Evolutionary conservation across 306 rosid genomes (phyloP).

Genomic region (cucumber (Cucumis sativus)): DNA sequence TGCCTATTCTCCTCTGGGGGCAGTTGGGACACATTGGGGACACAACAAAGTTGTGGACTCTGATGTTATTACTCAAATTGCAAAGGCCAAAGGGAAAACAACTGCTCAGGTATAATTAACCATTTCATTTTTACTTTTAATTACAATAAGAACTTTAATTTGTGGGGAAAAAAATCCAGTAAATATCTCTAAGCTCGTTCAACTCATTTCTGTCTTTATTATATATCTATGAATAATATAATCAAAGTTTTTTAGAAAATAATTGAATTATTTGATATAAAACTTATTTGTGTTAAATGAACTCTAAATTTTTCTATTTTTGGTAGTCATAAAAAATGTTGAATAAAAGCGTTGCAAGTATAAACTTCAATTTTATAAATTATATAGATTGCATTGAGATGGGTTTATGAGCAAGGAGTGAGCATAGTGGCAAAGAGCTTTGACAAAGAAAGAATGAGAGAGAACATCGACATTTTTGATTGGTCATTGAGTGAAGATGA

Average conservation of each 20-base stretch:
- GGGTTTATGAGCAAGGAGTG: slow-evolving; percentile 36
- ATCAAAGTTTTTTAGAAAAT: too few species aligned
- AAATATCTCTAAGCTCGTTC: too few species aligned
- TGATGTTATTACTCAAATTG: slow-evolving; percentile 21
- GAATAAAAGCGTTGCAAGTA: too few species aligned
- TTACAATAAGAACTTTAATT: too few species aligned
- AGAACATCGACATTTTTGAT: slow-evolving; percentile 32
- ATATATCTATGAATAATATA: too few species aligned
- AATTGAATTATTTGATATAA: too few species aligned
- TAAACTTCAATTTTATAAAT: background rate
- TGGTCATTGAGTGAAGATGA: slow-evolving; percentile 27
- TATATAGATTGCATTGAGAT: slow-evolving; percentile 32
- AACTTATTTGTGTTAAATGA: too few species aligned
- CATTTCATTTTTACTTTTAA: background rate
- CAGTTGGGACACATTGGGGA: slow-evolving; percentile 21
- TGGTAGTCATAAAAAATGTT: too few species aligned
- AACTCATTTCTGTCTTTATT: too few species aligned
- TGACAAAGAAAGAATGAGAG: slow-evolving; percentile 29
- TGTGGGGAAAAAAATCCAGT: too few species aligned
- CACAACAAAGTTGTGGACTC: slow-evolving; percentile 14
- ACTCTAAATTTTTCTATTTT: too few species aligned
- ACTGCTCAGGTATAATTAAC: slow-evolving; percentile 27
- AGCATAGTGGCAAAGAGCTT: slow-evolving; percentile 30
- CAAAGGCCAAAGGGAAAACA: slow-evolving; percentile 25
- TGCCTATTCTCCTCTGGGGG: slow-evolving; percentile 42